phyloP scores from a whole-genome alignment of 2,329 filamentous ascomycete genomes.

The Talaromyces sp. region DNA sequence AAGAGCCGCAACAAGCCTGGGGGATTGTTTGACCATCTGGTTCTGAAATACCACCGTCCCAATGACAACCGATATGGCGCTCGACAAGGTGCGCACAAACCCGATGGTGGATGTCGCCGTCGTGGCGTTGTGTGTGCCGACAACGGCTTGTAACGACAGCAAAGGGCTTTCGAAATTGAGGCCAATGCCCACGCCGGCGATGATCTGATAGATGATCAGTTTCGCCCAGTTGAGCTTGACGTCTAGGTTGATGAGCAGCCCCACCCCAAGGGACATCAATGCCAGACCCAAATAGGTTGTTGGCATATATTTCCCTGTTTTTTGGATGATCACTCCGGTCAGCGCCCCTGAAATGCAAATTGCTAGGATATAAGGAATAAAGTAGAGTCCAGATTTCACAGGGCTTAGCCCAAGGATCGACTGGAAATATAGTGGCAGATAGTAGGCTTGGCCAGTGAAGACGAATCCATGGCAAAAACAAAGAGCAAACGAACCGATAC shows the following conservation, averaged over 20 bases:
- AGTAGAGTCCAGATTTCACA: slow-evolving; percentile 61
- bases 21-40: slow-evolving; percentile 16
- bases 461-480: slow-evolving; percentile 64
- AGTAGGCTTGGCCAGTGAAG: slow-evolving; percentile 67
- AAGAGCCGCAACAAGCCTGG: slow-evolving; percentile 8
- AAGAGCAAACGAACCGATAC: slow-evolving; percentile 55
- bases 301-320: slow-evolving; percentile 55
- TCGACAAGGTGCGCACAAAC: slow-evolving; percentile 50
- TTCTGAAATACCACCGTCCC: slow-evolving; percentile 45
- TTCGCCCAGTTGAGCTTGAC: slow-evolving; percentile 38
- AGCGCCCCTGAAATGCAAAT: slow-evolving; percentile 54
- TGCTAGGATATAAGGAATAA: slow-evolving; percentile 59
- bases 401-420: slow-evolving; percentile 58
- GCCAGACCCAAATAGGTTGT: slow-evolving; percentile 51
- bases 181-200: slow-evolving; percentile 49
- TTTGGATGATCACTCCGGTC: slow-evolving; percentile 62
- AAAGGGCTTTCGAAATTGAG: slow-evolving; percentile 51
- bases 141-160: slow-evolving; percentile 51
- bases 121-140: slow-evolving; percentile 50
- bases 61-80: slow-evolving; percentile 49
- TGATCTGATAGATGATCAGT: slow-evolving; percentile 40
- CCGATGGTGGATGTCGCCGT: slow-evolving; percentile 53
- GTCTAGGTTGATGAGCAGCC: slow-evolving; percentile 49
- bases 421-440: slow-evolving; percentile 72
- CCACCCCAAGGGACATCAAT: slow-evolving; percentile 54